Percentiles rank a stretch among this genome's conserved stretches.
phyloP scores from a whole-genome alignment of 2,329 filamentous ascomycete genomes.

The Arachnomyces sp. region DNA sequence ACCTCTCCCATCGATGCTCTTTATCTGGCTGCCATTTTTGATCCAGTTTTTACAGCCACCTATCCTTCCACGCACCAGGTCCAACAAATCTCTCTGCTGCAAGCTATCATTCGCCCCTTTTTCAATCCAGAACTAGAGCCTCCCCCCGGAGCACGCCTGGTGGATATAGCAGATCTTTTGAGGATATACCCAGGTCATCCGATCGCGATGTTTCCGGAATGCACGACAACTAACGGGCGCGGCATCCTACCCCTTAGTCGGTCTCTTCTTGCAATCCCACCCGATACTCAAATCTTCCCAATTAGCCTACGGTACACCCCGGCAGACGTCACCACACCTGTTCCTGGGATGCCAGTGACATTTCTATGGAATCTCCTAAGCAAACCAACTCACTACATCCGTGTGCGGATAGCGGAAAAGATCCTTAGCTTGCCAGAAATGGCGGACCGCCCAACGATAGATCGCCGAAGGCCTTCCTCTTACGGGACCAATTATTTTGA shows the following conservation, averaged over 20 bases:
- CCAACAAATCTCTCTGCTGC: conserved; percentile 65
- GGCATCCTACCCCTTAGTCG: conserved; percentile 80
- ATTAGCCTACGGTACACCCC: conserved; percentile 85
- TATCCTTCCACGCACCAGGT: conserved; percentile 70
- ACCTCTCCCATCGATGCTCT: conserved; percentile 89
- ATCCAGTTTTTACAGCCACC: conserved; percentile 83
- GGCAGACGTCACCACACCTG: conserved; percentile 79
- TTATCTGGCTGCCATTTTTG: conserved; percentile 92
- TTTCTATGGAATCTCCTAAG: conserved; percentile 86
- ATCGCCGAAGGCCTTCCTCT: conserved; percentile 18
- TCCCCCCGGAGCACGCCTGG: conserved; percentile 43
- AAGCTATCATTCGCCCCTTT: conserved; percentile 68
- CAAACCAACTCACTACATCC: conserved; percentile 78
- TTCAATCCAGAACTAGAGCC: conserved; percentile 47
- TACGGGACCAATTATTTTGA: conserved; percentile 43
- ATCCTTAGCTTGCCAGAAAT: conserved; percentile 31
- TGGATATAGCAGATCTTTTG: conserved; percentile 57
- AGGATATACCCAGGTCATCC: conserved; percentile 63
- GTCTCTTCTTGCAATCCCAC: conserved; percentile 60
- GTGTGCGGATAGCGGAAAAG: conserved; percentile 79
- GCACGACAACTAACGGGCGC: conserved; percentile 86
- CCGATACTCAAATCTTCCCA: conserved; percentile 73
- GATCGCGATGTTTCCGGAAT: conserved; percentile 86
- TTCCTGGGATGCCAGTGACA: conserved; percentile 62
- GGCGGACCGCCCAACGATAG: conserved; percentile 18